Percentiles rank a stretch among this genome's conserved stretches.
These are phyloP conservation scores for Ustilago shanxiensis DNA, from an alignment of 1,284 basidiomycete species.

Conservation along the genomic window DNA sequence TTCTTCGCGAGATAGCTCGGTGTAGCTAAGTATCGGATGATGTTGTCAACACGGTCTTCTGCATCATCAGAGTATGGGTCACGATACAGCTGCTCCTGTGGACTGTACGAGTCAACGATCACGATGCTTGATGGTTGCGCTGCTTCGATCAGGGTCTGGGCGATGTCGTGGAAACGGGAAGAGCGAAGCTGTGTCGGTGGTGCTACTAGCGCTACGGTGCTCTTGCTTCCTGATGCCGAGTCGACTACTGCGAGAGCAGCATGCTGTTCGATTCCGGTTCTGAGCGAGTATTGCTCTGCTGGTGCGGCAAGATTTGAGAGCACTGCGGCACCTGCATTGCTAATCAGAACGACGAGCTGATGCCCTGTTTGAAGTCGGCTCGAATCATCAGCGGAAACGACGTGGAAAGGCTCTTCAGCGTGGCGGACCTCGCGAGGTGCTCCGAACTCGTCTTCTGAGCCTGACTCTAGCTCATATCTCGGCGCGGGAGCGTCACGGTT, in stretches of 20 bases:
- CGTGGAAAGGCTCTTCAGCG: conserved; percentile 6
- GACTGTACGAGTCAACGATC: conserved; percentile 41
- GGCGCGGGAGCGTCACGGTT: conserved; percentile 35
- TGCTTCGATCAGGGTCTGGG: conserved; percentile 17
- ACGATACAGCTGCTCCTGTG: conserved; percentile 31
- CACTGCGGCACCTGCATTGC: conserved; percentile 21
- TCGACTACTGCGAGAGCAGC: conserved; percentile 18
- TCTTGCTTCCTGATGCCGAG: conserved; percentile 2
- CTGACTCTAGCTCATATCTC: conserved; percentile 46
- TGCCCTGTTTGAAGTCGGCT: background rate
- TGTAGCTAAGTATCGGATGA: conserved; percentile 31
- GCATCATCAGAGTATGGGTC: conserved; percentile 13
- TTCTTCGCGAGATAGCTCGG: conserved; percentile 10
- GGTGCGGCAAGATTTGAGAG: conserved; percentile 21
- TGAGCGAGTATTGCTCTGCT: conserved; percentile 16
- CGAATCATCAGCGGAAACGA: background rate
- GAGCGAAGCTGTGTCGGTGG: conserved; percentile 19
- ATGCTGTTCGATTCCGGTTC: conserved; percentile 21
- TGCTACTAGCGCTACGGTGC: conserved; percentile 22
- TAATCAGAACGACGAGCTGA: conserved; percentile 26
- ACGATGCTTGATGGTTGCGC: conserved; percentile 31
- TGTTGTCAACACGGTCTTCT: background rate
- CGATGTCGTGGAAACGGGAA: conserved; percentile 29
- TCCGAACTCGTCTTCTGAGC: conserved; percentile 44
- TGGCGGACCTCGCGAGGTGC: background rate